phyloP scores from a whole-genome alignment of 2,329 filamentous ascomycete species.

The Apiospora kogelbergensis region DNA sequence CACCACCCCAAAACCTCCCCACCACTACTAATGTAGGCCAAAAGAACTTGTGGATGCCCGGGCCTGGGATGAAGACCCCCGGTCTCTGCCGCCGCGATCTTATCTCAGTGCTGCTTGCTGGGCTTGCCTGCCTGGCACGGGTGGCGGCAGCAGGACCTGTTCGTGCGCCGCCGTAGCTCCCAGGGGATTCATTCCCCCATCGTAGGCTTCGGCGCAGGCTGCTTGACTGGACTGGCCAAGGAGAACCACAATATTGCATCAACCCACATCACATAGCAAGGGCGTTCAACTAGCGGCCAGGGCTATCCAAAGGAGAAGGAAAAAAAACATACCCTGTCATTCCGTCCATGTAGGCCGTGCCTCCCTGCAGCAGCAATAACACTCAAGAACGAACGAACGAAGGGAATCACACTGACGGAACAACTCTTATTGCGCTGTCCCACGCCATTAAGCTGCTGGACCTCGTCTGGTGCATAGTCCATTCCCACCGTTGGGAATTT shows the following conservation, averaged over 20 bases:
- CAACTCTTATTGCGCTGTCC: conserved; percentile 10
- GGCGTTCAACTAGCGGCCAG: not conserved
- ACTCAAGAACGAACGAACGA: not conserved
- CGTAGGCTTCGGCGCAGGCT: not conserved
- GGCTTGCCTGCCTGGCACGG: not conserved
- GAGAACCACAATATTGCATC: not conserved
- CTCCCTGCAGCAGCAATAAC: not conserved
- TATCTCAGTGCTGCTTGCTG: conserved; percentile 4
- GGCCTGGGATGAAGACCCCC: conserved; percentile 2
- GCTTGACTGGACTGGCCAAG: not conserved
- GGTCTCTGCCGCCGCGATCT: conserved; percentile 9
- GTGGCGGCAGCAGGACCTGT: conserved; percentile 10
- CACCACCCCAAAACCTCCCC: conserved; percentile 9
- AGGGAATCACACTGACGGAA: conserved; percentile 4
- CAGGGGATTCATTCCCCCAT: conserved; percentile 1
- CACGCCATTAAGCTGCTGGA: not conserved
- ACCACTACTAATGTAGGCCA: not conserved
- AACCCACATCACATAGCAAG: not conserved
- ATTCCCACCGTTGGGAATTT: conserved; percentile 1
- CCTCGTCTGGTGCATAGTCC: not conserved
- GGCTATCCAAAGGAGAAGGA: not conserved
- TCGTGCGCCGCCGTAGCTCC: not conserved
- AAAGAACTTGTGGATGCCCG: conserved; percentile 9
- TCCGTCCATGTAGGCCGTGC: not conserved
- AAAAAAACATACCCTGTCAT: not conserved